A percentile compares a stretch with the other conserved stretches of the same genome.
phyloP scores from a whole-genome alignment of 495 filamentous ascomycete genomes.

The Cairneyella variabilis region DNA sequence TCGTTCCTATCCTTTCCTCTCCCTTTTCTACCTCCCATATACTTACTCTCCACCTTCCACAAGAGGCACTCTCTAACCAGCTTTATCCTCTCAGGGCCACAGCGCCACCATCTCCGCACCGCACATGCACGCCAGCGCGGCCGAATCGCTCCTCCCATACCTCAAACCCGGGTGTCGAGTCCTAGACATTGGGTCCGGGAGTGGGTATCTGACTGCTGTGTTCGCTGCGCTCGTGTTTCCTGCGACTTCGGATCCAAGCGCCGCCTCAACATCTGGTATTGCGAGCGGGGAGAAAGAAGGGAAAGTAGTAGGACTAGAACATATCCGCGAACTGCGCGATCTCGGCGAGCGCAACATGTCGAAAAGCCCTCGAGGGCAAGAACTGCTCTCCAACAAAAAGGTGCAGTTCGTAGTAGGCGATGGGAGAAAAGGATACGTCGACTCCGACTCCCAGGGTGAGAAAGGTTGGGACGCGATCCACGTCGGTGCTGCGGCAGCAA shows the following conservation, averaged over 20 bases:
- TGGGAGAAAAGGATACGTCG: conserved; percentile 72
- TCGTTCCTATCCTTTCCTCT: too few species aligned
- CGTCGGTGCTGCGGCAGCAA: conserved; percentile 82
- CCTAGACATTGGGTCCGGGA: conserved; percentile 87
- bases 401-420: conserved; percentile 78
- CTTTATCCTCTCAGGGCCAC: too few species aligned
- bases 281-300: conserved; percentile 35
- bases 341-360: conserved; percentile 69
- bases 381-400: conserved; percentile 52
- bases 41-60: too few species aligned
- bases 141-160: conserved; percentile 62
- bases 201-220: conserved; percentile 88
- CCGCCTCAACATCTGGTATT: too few species aligned
- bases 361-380: conserved; percentile 63
- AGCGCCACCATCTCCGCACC: conserved; percentile 90
- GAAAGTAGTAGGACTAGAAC: conserved; percentile 78
- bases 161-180: conserved; percentile 54
- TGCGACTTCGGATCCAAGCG: conserved; percentile 4
- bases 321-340: conserved; percentile 74
- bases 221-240: conserved; percentile 73
- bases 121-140: conserved; percentile 90
- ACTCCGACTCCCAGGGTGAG: too few species aligned
- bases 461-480: conserved; percentile 82
- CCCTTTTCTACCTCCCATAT: too few species aligned
- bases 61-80: too few species aligned